These are phyloP conservation scores for Ilyonectria mors-panacis DNA, from an alignment of 2,329 filamentous ascomycete genomes.

Conservation along the genomic window DNA sequence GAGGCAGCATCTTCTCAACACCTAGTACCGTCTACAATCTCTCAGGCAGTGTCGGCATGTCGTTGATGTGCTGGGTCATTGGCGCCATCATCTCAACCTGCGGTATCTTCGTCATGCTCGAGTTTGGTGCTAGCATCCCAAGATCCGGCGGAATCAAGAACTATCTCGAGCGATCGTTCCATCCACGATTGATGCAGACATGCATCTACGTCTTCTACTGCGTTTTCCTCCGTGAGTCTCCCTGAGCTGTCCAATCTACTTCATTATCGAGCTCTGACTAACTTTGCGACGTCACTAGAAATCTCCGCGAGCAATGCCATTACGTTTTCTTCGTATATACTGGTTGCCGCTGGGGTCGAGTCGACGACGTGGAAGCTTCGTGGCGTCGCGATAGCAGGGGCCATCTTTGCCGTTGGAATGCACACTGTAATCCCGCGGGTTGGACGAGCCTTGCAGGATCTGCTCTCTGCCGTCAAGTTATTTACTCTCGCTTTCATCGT, in stretches of 20 bases:
- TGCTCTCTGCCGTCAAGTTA: slow-evolving; percentile 27
- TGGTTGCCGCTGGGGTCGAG: slow-evolving; percentile 19
- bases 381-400: slow-evolving; percentile 21
- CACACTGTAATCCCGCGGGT: slow-evolving; percentile 10
- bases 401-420: slow-evolving; percentile 20
- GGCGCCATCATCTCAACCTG: slow-evolving; percentile 41
- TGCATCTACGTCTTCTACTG: slow-evolving; percentile 45
- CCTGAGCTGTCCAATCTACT: background rate
- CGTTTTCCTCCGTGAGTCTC: slow-evolving; percentile 34
- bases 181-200: slow-evolving; percentile 38
- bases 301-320: slow-evolving; percentile 31
- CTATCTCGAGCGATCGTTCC: slow-evolving; percentile 43
- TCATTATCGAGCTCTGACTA: too few species aligned
- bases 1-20: slow-evolving; percentile 43
- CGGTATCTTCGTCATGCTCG: slow-evolving; percentile 43
- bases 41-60: slow-evolving; percentile 44
- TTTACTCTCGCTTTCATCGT: slow-evolving; percentile 33
- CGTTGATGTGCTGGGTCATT: slow-evolving; percentile 44
- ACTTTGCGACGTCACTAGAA: slow-evolving; percentile 4
- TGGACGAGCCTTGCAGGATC: slow-evolving; percentile 25
- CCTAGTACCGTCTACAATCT: slow-evolving; percentile 40
- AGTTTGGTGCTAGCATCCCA: slow-evolving; percentile 43
- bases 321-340: slow-evolving; percentile 29
- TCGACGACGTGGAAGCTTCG: slow-evolving; percentile 30
- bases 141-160: slow-evolving; percentile 45